Conservation (phyloP, 2,329 filamentous ascomycete genomes). For the Fusarium sp. region DNA sequence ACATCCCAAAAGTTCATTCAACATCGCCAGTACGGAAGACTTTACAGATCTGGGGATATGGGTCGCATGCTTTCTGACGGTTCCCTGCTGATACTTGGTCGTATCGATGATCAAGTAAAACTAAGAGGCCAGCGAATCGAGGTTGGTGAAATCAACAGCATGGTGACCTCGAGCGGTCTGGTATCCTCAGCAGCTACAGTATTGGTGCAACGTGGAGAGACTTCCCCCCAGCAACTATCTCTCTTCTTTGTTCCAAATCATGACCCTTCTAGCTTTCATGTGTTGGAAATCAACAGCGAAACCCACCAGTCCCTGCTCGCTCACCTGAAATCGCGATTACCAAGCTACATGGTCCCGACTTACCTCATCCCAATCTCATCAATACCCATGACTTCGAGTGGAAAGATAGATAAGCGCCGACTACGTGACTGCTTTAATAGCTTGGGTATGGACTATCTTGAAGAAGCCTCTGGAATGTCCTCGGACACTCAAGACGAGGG, state of each 20-base stretch:
- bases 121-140: constrained; percentile 84
- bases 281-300: constrained; percentile 49
- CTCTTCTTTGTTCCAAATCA: constrained; percentile 71
- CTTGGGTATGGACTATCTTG: constrained; percentile 58
- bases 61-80: constrained; percentile 82
- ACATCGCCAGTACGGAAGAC: constrained; percentile 72
- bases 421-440: constrained; percentile 60
- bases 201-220: constrained; percentile 56
- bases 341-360: constrained; percentile 82
- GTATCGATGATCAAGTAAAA: constrained; percentile 83
- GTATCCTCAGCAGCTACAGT: constrained; percentile 73
- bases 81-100: constrained; percentile 75
- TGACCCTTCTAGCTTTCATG: constrained; percentile 42
- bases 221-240: constrained; percentile 64
- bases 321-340: constrained; percentile 64
- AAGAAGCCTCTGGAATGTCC: constrained; percentile 41
- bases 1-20: constrained; percentile 74
- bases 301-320: constrained; percentile 61
- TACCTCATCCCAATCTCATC: constrained; percentile 74
- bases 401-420: constrained; percentile 73
- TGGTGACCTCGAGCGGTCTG: constrained; percentile 60
- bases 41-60: constrained; percentile 86
- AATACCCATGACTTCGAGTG: constrained; percentile 77
- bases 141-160: constrained; percentile 76
- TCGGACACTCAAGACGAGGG: constrained; percentile 45